Percentiles rank a stretch among this genome's conserved stretches.
Evolutionary conservation across 2,329 filamentous ascomycete species (phyloP).

Genomic region (Pseudonectria buxi): DNA sequence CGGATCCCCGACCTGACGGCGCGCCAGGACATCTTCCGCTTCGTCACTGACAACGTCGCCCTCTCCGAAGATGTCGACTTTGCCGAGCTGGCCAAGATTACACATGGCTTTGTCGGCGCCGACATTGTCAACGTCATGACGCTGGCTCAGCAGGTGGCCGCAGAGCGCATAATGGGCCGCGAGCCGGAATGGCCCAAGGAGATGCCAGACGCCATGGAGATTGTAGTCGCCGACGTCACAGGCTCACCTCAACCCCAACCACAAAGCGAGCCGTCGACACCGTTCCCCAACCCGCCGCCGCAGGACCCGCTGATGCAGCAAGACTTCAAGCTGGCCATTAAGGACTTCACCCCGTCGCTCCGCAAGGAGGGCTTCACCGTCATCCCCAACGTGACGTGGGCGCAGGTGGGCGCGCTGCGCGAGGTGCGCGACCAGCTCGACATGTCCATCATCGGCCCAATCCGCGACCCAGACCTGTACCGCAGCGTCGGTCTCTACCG

Average conservation of each 20-base stretch:
- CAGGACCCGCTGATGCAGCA: constrained; percentile 17
- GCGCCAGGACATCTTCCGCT: constrained; percentile 69
- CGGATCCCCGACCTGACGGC: constrained; percentile 76
- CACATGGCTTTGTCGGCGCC: constrained; percentile 87
- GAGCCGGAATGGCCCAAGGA: constrained; percentile 2
- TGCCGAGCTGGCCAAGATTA: constrained; percentile 66
- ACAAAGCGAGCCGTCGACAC: neutral
- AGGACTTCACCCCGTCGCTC: constrained; percentile 56
- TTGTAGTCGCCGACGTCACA: constrained; percentile 10
- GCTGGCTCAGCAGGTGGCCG: constrained; percentile 33
- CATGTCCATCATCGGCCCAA: constrained; percentile 83
- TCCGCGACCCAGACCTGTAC: constrained; percentile 74
- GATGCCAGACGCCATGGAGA: constrained; percentile 6
- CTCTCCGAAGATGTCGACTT: constrained; percentile 69
- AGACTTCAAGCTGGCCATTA: constrained; percentile 69
- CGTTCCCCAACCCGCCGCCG: constrained; percentile 2
- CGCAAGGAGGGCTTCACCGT: constrained; percentile 89
- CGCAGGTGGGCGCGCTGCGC: constrained; percentile 78
- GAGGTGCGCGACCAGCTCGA: constrained; percentile 75
- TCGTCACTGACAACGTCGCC: constrained; percentile 59
- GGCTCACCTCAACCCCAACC: neutral
- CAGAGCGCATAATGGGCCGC: constrained; percentile 25
- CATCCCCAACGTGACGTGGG: constrained; percentile 88
- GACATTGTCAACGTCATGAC: constrained; percentile 66
- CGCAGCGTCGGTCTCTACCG: constrained; percentile 69